Percentiles rank a stretch among this genome's conserved stretches.
phyloP scores from a whole-genome alignment of 192 early-diverging fungal species.

The Backusella circina region DNA sequence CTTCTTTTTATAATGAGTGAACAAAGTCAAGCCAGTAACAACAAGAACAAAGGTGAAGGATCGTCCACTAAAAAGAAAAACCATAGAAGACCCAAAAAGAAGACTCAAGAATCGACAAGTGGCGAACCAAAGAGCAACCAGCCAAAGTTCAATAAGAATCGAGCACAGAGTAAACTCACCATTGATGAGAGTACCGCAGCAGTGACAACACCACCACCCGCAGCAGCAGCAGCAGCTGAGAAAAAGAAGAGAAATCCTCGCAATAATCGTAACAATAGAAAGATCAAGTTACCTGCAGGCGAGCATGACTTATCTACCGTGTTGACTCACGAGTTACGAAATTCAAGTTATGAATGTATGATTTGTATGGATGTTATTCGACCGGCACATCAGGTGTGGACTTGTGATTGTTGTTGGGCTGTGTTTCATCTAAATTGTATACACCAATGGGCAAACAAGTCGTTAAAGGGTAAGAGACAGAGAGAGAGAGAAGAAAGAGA shows the following conservation, averaged over 20 bases:
- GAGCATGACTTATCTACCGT: slow-evolving; percentile 59
- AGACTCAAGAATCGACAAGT: neutral
- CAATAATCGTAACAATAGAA: neutral
- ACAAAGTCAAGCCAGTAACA: neutral
- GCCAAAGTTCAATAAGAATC: slow-evolving; percentile 12
- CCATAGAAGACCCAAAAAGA: neutral
- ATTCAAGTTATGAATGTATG: slow-evolving; percentile 90
- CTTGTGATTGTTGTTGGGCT: slow-evolving; percentile 83
- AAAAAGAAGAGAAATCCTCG: neutral
- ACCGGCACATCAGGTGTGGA: slow-evolving; percentile 73
- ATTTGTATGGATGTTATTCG: slow-evolving; percentile 88
- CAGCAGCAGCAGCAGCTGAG: too few species aligned
- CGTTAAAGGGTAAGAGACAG: slow-evolving; percentile 44
- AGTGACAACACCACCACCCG: neutral
- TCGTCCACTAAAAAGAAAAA: neutral
- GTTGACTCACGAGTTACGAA: slow-evolving; percentile 61
- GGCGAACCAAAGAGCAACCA: neutral
- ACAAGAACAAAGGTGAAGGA: neutral
- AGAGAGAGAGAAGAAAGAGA: too few species aligned
- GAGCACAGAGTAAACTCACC: slow-evolving; percentile 17
- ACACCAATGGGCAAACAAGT: slow-evolving; percentile 73
- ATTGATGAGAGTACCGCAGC: neutral
- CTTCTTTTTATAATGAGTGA: neutral
- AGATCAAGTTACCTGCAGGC: slow-evolving; percentile 12
- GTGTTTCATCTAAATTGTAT: slow-evolving; percentile 90